These are phyloP conservation scores for Cyamopsis tetragonoloba DNA, from an alignment of 306 rosid species.

Conservation along the genomic window DNA sequence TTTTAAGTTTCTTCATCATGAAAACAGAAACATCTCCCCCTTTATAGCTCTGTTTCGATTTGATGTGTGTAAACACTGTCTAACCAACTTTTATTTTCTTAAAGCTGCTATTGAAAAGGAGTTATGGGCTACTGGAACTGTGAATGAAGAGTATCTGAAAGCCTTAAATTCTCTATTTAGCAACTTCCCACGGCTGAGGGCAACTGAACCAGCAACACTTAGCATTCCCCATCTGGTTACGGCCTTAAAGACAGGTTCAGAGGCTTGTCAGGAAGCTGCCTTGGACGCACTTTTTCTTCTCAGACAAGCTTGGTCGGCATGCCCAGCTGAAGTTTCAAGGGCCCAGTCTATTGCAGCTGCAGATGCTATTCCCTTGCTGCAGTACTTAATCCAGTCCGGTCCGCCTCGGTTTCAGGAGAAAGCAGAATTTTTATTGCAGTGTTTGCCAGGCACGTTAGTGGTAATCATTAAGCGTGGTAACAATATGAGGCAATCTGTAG, in stretches of 20 bases:
- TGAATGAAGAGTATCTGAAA: slow-evolving; percentile 91
- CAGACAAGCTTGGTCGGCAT: slow-evolving; percentile 99
- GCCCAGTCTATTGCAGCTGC: slow-evolving; percentile 98
- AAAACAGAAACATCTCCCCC: neutral
- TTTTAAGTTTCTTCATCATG: neutral
- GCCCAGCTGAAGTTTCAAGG: slow-evolving; percentile 95
- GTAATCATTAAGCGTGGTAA: slow-evolving; percentile 89
- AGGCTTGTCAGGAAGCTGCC: slow-evolving; percentile 98
- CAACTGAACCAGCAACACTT: slow-evolving; percentile 94
- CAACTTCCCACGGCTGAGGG: slow-evolving; percentile 98
- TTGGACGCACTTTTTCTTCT: slow-evolving; percentile 92
- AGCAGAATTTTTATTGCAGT: slow-evolving; percentile 91
- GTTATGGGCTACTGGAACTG: slow-evolving; percentile 93
- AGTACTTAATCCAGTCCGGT: slow-evolving; percentile 93
- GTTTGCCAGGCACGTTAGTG: slow-evolving; percentile 92
- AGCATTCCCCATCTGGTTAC: slow-evolving; percentile 98
- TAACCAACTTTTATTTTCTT: slow-evolving; percentile 32
- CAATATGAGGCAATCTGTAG: slow-evolving; percentile 98
- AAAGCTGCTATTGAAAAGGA: slow-evolving; percentile 95
- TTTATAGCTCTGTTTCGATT: neutral
- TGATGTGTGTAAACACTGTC: neutral
- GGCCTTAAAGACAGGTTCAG: slow-evolving; percentile 89
- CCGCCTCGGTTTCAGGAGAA: slow-evolving; percentile 99
- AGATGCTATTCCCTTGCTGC: slow-evolving; percentile 94
- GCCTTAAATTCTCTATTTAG: slow-evolving; percentile 89